Evolutionary conservation across 1,284 basidiomycete species (phyloP).

Genomic region (Cryptococcus neoformans): DNA sequence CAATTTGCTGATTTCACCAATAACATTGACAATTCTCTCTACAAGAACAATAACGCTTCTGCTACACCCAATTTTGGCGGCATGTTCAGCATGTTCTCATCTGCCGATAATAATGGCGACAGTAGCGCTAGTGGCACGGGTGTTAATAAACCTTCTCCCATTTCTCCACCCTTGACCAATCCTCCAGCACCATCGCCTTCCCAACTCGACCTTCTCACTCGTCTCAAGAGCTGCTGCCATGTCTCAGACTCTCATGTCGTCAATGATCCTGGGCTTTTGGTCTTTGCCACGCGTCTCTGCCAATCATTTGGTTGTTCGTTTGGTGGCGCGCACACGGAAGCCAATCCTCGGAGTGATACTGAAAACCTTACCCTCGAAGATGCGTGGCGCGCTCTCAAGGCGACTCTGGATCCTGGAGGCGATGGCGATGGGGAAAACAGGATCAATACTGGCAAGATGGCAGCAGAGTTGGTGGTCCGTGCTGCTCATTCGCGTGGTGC

Average conservation of each 20-base stretch:
- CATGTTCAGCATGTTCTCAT: slow-evolving; percentile 29
- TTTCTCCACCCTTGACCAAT: slow-evolving; percentile 9
- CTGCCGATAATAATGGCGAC: not conserved
- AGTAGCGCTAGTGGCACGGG: not conserved
- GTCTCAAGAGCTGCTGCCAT: slow-evolving; percentile 48
- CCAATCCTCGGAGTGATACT: slow-evolving; percentile 30
- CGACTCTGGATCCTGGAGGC: slow-evolving; percentile 41
- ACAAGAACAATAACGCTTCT: slow-evolving; percentile 13
- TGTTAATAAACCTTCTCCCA: slow-evolving; percentile 8
- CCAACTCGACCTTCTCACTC: slow-evolving; percentile 43
- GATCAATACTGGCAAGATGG: slow-evolving; percentile 49
- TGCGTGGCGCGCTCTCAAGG: slow-evolving; percentile 42
- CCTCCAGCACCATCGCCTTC: not conserved
- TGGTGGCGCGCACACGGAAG: slow-evolving; percentile 35
- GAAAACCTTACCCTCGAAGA: slow-evolving; percentile 45
- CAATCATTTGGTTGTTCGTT: slow-evolving; percentile 45
- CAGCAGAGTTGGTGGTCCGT: slow-evolving; percentile 46
- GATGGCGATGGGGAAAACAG: slow-evolving; percentile 45
- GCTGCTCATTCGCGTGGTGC: slow-evolving; percentile 37
- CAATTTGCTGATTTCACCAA: slow-evolving; percentile 28
- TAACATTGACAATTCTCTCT: slow-evolving; percentile 16
- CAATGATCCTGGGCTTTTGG: slow-evolving; percentile 47
- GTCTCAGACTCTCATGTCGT: slow-evolving; percentile 48
- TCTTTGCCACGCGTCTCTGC: slow-evolving; percentile 48
- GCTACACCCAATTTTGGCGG: slow-evolving; percentile 21